A percentile compares a stretch with the other conserved stretches of the same genome.
Evolutionary conservation across 1,139 yeast species (phyloP).

Genomic region (Yamadazyma taylorii): DNA sequence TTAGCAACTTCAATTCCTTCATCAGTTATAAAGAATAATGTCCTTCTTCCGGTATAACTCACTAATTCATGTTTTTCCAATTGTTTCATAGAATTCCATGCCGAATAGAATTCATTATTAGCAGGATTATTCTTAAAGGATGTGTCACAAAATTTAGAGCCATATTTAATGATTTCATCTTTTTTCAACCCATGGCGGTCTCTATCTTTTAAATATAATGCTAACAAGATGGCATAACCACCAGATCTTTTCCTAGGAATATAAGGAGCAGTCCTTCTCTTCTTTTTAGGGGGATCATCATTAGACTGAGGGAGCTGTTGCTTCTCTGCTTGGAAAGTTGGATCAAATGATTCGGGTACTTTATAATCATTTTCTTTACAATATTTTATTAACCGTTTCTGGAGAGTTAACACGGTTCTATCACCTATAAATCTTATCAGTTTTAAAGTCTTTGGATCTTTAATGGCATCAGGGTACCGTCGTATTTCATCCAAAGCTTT

Average conservation of each 20-base stretch:
- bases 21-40: conserved; percentile 69
- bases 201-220: conserved; percentile 56
- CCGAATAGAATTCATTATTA: conserved; percentile 65
- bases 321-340: conserved; percentile 6
- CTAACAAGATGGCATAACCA: conserved; percentile 79
- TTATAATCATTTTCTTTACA: conserved; percentile 44
- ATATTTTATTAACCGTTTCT: conserved; percentile 39
- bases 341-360: conserved; percentile 39
- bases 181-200: conserved; percentile 55
- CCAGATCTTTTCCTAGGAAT: conserved; percentile 82
- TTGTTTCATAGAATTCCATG: conserved; percentile 75
- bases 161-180: conserved; percentile 56
- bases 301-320: conserved; percentile 7
- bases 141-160: conserved; percentile 61
- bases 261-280: conserved; percentile 40
- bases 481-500: conserved; percentile 50
- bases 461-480: conserved; percentile 40
- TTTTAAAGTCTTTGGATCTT: conserved; percentile 51
- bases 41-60: conserved; percentile 52
- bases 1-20: conserved; percentile 67
- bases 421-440: conserved; percentile 61
- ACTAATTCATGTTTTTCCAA: conserved; percentile 65
- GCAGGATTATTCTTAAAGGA: conserved; percentile 67
- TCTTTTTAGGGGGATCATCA: conserved; percentile 9
- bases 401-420: conserved; percentile 52